phyloP scores from a whole-genome alignment of 768 basidiomycete genomes.

The Russula griseocarnosa region DNA sequence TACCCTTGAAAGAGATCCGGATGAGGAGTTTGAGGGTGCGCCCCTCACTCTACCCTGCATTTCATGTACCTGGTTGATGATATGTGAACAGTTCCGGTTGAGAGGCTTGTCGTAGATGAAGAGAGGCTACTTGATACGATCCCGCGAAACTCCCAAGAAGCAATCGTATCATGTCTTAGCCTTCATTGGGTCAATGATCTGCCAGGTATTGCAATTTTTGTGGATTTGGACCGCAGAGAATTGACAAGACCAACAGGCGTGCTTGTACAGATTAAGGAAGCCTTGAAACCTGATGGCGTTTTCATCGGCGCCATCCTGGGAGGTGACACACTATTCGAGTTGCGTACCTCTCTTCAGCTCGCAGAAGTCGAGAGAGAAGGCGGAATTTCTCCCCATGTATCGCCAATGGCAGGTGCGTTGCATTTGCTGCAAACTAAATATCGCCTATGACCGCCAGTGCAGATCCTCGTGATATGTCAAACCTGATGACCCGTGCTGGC shows the following conservation, averaged over 20 bases:
- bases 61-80: slow-evolving; percentile 10
- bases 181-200: slow-evolving; percentile 98
- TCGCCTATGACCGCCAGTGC: neutral
- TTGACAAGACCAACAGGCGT: slow-evolving; percentile 48
- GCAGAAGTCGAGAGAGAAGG: slow-evolving; percentile 93
- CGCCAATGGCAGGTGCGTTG: slow-evolving; percentile 88
- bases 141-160: slow-evolving; percentile 76
- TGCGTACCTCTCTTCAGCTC: slow-evolving; percentile 87
- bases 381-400: slow-evolving; percentile 93
- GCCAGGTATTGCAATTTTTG: slow-evolving; percentile 54
- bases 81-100: slow-evolving; percentile 58
- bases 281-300: slow-evolving; percentile 84
- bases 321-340: slow-evolving; percentile 93
- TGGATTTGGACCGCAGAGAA: too few species aligned
- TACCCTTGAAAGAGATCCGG: slow-evolving; percentile 70
- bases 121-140: slow-evolving; percentile 69
- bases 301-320: slow-evolving; percentile 95
- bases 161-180: slow-evolving; percentile 84
- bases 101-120: slow-evolving; percentile 79
- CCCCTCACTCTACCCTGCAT: slow-evolving; percentile 6
- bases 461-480: slow-evolving; percentile 94
- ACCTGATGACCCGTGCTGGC: slow-evolving; percentile 86
- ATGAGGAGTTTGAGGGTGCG: slow-evolving; percentile 75
- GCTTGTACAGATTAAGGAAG: slow-evolving; percentile 81
- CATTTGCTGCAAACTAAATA: slow-evolving; percentile 7